Evolutionary conservation across 1,284 basidiomycete species (phyloP).

Genomic region (Sparassis latifolia): DNA sequence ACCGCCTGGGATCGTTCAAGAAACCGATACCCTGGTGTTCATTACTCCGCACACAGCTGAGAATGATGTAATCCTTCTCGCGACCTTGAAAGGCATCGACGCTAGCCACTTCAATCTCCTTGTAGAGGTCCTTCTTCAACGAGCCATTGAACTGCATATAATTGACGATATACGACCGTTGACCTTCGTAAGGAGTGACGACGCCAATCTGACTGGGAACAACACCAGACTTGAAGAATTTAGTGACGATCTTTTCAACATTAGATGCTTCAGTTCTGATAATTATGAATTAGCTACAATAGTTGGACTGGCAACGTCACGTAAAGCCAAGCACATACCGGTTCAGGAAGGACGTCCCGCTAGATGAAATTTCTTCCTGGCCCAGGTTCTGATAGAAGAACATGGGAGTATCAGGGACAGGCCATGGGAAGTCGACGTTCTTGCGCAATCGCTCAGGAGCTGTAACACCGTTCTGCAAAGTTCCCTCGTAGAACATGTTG

Average conservation of each 20-base stretch:
- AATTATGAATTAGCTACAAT: background rate
- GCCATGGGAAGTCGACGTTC: constrained; percentile 99
- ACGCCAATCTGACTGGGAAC: constrained; percentile 95
- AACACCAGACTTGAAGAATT: constrained; percentile 99
- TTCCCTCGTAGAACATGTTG: constrained; percentile 99
- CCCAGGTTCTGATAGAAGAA: constrained; percentile 99
- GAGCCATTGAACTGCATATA: constrained; percentile 99
- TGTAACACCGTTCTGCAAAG: constrained; percentile 97
- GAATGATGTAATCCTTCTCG: constrained; percentile 99
- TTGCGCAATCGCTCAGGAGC: constrained; percentile 95
- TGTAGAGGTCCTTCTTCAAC: constrained; percentile 98
- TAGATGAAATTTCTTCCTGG: constrained; percentile 98
- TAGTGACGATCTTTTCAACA: constrained; percentile 99
- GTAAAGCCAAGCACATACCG: constrained; percentile 39
- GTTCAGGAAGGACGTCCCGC: constrained; percentile 98
- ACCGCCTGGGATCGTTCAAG: constrained; percentile 92
- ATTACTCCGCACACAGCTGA: constrained; percentile 98
- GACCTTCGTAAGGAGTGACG: constrained; percentile 98
- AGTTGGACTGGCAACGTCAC: background rate
- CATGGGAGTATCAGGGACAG: constrained; percentile 96
- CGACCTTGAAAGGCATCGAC: constrained; percentile 99
- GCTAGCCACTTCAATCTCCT: constrained; percentile 97
- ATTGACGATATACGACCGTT: constrained; percentile 97
- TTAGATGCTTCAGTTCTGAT: constrained; percentile 94
- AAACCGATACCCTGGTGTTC: constrained; percentile 99